Conservation (phyloP, 768 basidiomycete genomes). For the Clathrus columnatus region DNA sequence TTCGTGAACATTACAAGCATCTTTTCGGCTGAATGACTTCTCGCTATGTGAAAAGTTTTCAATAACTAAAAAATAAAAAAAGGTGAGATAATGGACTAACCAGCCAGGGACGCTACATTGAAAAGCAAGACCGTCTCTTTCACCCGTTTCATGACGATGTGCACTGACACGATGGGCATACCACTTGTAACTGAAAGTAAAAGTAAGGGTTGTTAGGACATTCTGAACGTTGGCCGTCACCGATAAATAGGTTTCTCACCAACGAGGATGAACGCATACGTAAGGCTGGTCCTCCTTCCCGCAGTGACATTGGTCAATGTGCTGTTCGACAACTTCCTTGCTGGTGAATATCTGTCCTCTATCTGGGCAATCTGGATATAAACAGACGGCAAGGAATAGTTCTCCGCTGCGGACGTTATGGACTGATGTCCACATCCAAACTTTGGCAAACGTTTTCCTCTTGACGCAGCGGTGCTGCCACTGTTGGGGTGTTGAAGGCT, state of each 20-base stretch:
- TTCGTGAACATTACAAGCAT: not conserved
- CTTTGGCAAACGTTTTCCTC: not conserved
- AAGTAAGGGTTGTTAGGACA: not conserved
- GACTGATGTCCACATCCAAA: not conserved
- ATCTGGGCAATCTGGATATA: not conserved
- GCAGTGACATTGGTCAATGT: not conserved
- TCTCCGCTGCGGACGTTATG: not conserved
- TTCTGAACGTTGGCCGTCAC: too few relatives aligned
- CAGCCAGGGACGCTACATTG: not conserved
- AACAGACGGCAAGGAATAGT: not conserved
- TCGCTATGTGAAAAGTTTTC: not conserved
- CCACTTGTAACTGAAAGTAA: not conserved
- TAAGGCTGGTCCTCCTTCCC: not conserved
- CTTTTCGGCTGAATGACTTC: not conserved
- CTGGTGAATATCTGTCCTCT: not conserved
- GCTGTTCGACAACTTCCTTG: not conserved
- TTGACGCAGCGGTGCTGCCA: not conserved
- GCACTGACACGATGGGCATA: not conserved
- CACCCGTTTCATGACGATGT: not conserved
- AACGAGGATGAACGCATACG: not conserved
- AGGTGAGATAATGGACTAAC: not conserved
- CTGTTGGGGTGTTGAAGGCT: too few relatives aligned
- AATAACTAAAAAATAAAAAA: not conserved
- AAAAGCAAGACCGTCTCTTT: not conserved
- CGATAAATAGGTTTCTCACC: not conserved